These are phyloP conservation scores for Wickerhamiella brachini DNA, from an alignment of 805 yeast genomes.

Conservation along the genomic window DNA sequence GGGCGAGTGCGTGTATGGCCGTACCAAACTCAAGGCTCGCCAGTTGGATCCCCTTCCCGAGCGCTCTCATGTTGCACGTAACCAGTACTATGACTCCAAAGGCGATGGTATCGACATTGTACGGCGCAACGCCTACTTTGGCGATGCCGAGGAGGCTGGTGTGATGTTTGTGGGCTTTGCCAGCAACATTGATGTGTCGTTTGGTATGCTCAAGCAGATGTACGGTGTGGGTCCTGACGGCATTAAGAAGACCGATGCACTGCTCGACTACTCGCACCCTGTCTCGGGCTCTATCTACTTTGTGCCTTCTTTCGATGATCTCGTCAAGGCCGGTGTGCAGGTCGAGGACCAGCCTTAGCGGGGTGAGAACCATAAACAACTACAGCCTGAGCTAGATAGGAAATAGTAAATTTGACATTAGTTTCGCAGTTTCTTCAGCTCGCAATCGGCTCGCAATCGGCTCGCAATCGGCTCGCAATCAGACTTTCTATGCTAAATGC, in stretches of 20 bases:
- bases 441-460: no score
- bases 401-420: no score
- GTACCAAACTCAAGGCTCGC: not conserved
- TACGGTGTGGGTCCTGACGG: not conserved
- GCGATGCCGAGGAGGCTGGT: slow-evolving; percentile 69
- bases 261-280: not conserved
- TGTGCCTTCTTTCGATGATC: not conserved
- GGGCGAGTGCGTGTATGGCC: not conserved
- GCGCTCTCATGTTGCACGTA: not conserved
- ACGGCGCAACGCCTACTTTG: not conserved
- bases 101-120: not conserved
- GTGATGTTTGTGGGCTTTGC: slow-evolving; percentile 73
- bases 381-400: no score
- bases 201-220: not conserved
- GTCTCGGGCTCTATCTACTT: not conserved
- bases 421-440: no score
- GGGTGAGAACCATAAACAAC: no score
- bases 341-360: not conserved
- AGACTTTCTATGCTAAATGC: no score
- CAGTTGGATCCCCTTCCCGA: not conserved
- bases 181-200: slow-evolving; percentile 24
- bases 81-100: not conserved
- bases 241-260: not conserved
- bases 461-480: no score
- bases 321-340: not conserved